phyloP scores from a whole-genome alignment of 345 rosid species.

The Boechera retrofracta region DNA sequence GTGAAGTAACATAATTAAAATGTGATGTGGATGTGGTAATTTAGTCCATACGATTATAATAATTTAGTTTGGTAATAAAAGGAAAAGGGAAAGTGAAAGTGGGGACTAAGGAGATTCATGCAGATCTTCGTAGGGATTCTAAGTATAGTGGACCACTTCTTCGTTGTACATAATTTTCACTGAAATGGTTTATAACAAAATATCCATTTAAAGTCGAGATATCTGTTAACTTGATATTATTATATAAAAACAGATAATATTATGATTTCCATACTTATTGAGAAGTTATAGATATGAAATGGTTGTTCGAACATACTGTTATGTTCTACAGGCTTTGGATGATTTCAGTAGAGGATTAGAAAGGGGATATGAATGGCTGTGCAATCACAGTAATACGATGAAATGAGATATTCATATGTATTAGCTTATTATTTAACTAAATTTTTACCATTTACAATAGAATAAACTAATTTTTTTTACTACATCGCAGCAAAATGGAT shows the following conservation, averaged over 20 bases:
- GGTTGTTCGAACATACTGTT: neutral
- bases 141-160: slow-evolving; percentile 40
- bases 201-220: slow-evolving; percentile 16
- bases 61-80: slow-evolving; percentile 35
- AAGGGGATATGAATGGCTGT: neutral
- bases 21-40: slow-evolving; percentile 29
- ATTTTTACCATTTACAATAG: too few relatives aligned
- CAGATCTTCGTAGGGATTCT: slow-evolving; percentile 44
- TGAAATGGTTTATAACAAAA: slow-evolving; percentile 26
- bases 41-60: slow-evolving; percentile 20
- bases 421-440: too few relatives aligned
- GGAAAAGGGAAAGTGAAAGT: slow-evolving; percentile 40
- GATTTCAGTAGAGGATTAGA: neutral
- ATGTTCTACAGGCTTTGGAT: slow-evolving; percentile 5
- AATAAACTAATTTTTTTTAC: too few relatives aligned
- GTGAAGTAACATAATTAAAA: slow-evolving; percentile 22
- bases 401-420: too few relatives aligned
- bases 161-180: slow-evolving; percentile 25
- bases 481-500: too few relatives aligned
- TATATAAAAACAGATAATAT: slow-evolving; percentile 8
- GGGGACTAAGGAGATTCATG: slow-evolving; percentile 43
- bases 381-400: neutral
- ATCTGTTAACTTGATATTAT: neutral
- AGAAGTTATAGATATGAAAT: neutral
- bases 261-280: neutral